Evolutionary conservation across 257 asterid species (phyloP), one percentile per base, ranked within the genome.

Genomic region (Plantago major): DNA sequence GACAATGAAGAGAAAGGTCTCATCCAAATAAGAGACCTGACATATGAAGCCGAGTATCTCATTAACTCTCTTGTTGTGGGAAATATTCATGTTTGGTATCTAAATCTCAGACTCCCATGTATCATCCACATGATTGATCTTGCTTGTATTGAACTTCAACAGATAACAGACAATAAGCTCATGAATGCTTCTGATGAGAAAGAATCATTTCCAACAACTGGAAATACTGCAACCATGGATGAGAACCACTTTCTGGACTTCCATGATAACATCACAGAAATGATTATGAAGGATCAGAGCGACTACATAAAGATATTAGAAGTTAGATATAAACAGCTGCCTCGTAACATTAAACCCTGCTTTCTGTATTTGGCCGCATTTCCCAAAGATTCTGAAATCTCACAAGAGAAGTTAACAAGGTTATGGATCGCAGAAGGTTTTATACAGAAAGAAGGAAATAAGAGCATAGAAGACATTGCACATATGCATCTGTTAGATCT

Each of bases 31-130:
- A 47, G 52, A 47, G 52, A 47, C 17, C 18, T 47, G 17, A 9
- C 52, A 11, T 47, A 47, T 47, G 52, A 47, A 47, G 52, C 52
- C 17, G 52, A 47, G 17, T 47, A 47, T 47, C 52, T 47, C 17
- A 47, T 47, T 16, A 47, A 47, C 17, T 47, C 17, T 12, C 17
- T 12, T 47, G 17, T 47, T 8, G 52, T 47, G 52, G 15, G 52
- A 47, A 47, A 12, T 47, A 7, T 47, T 47, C 17, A n/a, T 47
- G 9, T 14, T 47, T 47, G 52, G 52, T 47, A 47, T 16, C 15
- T 47, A 16, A 47, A 16, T 12, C 52, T 47, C 52, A 47, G 52
- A 16, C 52, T 47, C 17, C 52, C 52, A 12, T 2, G 18, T 14
- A 6, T 47, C 17, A 47, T 47, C 52, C 52, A 47, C 17, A 47